phyloP scores from a whole-genome alignment of 2,329 filamentous ascomycete species.

The Cladosporium sp. region DNA sequence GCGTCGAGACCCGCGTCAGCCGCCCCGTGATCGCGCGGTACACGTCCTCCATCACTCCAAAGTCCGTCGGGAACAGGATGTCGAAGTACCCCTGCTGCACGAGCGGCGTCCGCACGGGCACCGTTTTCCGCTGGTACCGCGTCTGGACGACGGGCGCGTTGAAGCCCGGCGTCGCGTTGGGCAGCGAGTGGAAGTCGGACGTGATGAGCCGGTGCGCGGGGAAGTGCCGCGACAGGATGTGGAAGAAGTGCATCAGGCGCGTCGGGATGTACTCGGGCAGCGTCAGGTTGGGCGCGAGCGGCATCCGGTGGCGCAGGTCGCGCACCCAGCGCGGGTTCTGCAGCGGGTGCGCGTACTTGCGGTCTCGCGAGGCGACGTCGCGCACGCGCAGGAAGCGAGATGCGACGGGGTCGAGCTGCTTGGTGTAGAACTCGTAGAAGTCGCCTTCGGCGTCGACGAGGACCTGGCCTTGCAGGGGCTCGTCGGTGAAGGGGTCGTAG shows the following conservation, averaged over 20 bases:
- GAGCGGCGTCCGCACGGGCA: slow-evolving; percentile 83
- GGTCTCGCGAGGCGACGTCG: slow-evolving; percentile 60
- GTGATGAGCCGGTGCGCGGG: slow-evolving; percentile 82
- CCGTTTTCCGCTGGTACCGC: slow-evolving; percentile 75
- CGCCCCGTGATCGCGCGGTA: slow-evolving; percentile 92
- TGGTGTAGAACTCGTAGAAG: slow-evolving; percentile 90
- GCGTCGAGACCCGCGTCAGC: slow-evolving; percentile 74
- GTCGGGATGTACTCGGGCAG: slow-evolving; percentile 90
- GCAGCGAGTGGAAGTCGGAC: slow-evolving; percentile 83
- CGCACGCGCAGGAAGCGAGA: slow-evolving; percentile 79
- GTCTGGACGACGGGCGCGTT: slow-evolving; percentile 97
- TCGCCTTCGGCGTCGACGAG: slow-evolving; percentile 80
- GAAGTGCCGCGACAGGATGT: slow-evolving; percentile 80
- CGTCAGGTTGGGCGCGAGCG: slow-evolving; percentile 70
- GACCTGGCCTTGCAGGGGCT: slow-evolving; percentile 81
- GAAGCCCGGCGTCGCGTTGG: slow-evolving; percentile 73
- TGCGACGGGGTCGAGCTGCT: slow-evolving; percentile 72
- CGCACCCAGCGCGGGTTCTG: slow-evolving; percentile 50
- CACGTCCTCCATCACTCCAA: slow-evolving; percentile 80
- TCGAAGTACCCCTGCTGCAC: slow-evolving; percentile 99
- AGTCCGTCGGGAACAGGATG: slow-evolving; percentile 96
- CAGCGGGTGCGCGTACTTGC: slow-evolving; percentile 57
- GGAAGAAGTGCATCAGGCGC: slow-evolving; percentile 92
- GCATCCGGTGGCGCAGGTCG: slow-evolving; percentile 56
- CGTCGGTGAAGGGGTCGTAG: slow-evolving; percentile 75